A percentile compares a stretch with the other conserved stretches of the same genome.
Evolutionary conservation across 331 rosid species (phyloP).

Genomic region (Stylosanthes scabra): DNA sequence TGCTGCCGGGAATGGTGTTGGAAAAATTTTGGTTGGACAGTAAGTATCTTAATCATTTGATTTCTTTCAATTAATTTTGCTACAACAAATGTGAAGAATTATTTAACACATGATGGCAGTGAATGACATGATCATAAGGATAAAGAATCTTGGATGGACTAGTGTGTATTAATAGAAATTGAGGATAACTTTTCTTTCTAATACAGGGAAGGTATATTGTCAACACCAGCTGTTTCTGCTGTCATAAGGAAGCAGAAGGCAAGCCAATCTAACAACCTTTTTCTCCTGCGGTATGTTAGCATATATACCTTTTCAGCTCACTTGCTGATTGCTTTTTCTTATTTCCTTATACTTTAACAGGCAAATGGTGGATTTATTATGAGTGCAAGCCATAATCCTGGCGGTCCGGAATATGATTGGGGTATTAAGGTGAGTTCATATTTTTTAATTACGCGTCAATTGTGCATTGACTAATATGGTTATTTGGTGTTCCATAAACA

Average conservation of each 20-base stretch:
- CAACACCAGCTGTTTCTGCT: conserved; percentile 98
- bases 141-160: conserved; percentile 14
- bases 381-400: conserved; percentile 99
- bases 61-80: conserved; percentile 19
- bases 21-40: conserved; percentile 94
- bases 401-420: conserved; percentile 99
- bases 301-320: conserved; percentile 29
- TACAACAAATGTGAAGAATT: conserved; percentile 11
- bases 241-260: conserved; percentile 92
- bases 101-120: conserved; percentile 29
- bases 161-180: conserved; percentile 26
- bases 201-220: conserved; percentile 89
- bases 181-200: conserved; percentile 26
- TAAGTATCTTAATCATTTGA: conserved; percentile 52
- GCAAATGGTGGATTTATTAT: conserved; percentile 98
- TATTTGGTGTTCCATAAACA: background rate
- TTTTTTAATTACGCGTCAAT: conserved; percentile 30
- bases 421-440: conserved; percentile 84
- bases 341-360: conserved; percentile 50
- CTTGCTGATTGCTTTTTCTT: conserved; percentile 6
- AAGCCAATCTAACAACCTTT: conserved; percentile 39
- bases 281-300: conserved; percentile 33
- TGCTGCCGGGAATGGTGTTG: conserved; percentile 96
- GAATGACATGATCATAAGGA: background rate
- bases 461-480: conserved; percentile 20